Conservation (phyloP, 2,329 filamentous ascomycete genomes). For the Shiraia sp. region DNA sequence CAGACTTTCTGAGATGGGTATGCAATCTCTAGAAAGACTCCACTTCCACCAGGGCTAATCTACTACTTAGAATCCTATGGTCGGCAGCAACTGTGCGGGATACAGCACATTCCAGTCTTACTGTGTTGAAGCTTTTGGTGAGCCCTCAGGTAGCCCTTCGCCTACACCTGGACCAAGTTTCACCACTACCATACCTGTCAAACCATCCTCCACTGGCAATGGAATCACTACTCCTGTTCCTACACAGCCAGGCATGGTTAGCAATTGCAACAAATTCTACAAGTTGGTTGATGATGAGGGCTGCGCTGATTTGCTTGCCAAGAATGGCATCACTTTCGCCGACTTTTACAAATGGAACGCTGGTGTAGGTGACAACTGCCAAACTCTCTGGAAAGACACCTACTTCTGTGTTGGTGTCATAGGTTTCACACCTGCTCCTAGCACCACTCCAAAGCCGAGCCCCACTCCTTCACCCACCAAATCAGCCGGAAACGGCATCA, state of each 20-base stretch:
- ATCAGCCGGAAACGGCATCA: background rate
- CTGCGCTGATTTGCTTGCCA: slow-evolving; percentile 4
- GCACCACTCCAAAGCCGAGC: background rate
- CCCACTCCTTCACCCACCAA: slow-evolving; percentile 2
- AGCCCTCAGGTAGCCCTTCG: background rate
- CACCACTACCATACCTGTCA: background rate
- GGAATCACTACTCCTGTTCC: slow-evolving; percentile 7
- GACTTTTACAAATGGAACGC: slow-evolving; percentile 7
- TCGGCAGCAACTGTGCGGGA: slow-evolving; percentile 3
- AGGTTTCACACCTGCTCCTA: slow-evolving; percentile 2
- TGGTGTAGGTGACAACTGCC: slow-evolving; percentile 5
- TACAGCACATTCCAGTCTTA: slow-evolving; percentile 2
- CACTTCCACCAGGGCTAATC: background rate
- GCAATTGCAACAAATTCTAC: slow-evolving; percentile 10
- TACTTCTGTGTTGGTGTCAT: slow-evolving; percentile 8
- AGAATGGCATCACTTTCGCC: slow-evolving; percentile 5
- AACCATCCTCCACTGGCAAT: slow-evolving; percentile 3
- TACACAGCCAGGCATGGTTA: slow-evolving; percentile 7
- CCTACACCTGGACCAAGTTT: background rate
- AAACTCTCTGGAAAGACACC: slow-evolving; percentile 2
- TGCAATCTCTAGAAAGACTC: background rate
- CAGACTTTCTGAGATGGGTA: background rate
- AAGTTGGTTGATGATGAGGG: slow-evolving; percentile 3
- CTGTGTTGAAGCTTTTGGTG: slow-evolving; percentile 4
- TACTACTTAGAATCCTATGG: background rate